A percentile compares a stretch with the other conserved stretches of the same genome.
Conservation (phyloP, 1,284 basidiomycete species). For the Trametes pubescens region DNA sequence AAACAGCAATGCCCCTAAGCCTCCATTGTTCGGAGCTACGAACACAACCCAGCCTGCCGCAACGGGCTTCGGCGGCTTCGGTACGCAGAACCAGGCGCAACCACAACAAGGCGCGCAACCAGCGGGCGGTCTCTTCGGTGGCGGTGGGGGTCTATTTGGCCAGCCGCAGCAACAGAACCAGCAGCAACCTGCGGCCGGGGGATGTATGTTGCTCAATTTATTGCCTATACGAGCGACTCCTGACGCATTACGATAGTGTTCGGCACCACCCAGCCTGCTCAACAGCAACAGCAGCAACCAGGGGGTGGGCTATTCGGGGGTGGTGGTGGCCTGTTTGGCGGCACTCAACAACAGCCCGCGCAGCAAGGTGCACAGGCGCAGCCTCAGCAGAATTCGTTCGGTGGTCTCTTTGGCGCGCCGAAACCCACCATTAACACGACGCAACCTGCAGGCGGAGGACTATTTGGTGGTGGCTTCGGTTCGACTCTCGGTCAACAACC, state of each 20-base stretch:
- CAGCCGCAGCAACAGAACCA: constrained; percentile 45
- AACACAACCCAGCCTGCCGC: constrained; percentile 33
- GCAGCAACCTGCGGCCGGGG: constrained; percentile 25
- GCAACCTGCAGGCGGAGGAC: constrained; percentile 43
- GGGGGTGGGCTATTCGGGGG: constrained; percentile 3
- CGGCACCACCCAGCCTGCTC: constrained; percentile 31
- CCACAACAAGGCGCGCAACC: constrained; percentile 41
- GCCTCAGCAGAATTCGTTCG: constrained; percentile 10
- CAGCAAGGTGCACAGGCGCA: constrained; percentile 32
- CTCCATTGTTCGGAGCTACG: constrained; percentile 44
- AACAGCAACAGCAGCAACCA: constrained; percentile 33
- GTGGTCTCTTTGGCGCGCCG: constrained; percentile 39
- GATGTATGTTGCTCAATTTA: constrained; percentile 29
- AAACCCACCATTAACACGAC: constrained; percentile 43
- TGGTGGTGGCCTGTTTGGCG: constrained; percentile 4
- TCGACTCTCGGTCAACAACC: constrained; percentile 47
- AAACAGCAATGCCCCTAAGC: constrained; percentile 48
- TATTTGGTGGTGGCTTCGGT: constrained; percentile 47
- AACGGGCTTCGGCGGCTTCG: constrained; percentile 44
- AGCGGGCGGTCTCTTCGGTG: constrained; percentile 49
- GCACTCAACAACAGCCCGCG: constrained; percentile 9
- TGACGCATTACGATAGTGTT: constrained; percentile 32
- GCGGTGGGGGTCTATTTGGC: constrained; percentile 49
- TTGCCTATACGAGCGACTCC: neutral
- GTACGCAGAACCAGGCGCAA: constrained; percentile 38